Evolutionary conservation across 768 basidiomycete genomes (phyloP).

Genomic region (Tylopilus subfusipes): DNA sequence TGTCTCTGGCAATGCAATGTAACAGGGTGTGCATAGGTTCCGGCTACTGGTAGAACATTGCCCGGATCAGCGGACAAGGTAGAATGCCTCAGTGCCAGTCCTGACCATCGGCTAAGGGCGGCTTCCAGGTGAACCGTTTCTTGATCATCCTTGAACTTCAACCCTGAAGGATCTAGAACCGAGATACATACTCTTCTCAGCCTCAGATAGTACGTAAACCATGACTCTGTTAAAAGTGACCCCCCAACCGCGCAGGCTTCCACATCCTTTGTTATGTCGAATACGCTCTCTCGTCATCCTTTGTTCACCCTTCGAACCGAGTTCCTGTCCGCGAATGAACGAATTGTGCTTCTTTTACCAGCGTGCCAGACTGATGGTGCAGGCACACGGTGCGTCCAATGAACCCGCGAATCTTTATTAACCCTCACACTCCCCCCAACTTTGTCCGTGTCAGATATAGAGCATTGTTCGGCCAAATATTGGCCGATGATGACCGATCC

Average conservation of each 20-base stretch:
- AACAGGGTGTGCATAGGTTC: too few relatives aligned
- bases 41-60: too few relatives aligned
- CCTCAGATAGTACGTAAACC: too few relatives aligned
- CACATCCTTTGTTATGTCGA: not conserved
- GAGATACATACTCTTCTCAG: too few relatives aligned
- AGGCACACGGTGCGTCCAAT: conserved; percentile 43
- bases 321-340: conserved; percentile 43
- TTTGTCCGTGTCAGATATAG: conserved; percentile 45
- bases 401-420: not conserved
- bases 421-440: conserved; percentile 1
- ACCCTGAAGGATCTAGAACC: too few relatives aligned
- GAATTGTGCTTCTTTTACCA: conserved; percentile 48
- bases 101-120: too few relatives aligned
- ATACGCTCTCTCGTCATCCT: conserved; percentile 30
- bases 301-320: conserved; percentile 45
- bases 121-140: too few relatives aligned
- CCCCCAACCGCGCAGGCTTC: not conserved
- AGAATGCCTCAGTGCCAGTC: too few relatives aligned
- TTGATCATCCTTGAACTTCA: too few relatives aligned
- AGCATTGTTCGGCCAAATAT: conserved; percentile 45
- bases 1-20: too few relatives aligned
- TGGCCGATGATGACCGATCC: conserved; percentile 56
- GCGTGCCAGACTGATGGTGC: conserved; percentile 45
- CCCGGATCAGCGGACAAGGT: too few relatives aligned
- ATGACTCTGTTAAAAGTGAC: not conserved